Conservation (phyloP, 2,329 filamentous ascomycete genomes). For the Curvularia lunata region DNA sequence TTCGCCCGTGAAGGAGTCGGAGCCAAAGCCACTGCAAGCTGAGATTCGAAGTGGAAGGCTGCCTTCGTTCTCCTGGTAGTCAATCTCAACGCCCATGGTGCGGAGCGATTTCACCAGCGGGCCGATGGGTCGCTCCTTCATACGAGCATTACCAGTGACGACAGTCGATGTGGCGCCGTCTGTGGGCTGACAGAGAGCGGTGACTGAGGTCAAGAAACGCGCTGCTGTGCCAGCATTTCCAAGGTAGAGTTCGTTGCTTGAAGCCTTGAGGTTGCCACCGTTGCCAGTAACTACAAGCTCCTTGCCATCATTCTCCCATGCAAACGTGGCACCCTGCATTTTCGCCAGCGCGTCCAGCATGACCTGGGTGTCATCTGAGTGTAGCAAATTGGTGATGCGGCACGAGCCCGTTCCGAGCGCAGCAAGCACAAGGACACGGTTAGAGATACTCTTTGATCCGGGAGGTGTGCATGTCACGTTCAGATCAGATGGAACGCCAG, state of each 20-base stretch:
- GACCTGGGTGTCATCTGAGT: slow-evolving; percentile 95
- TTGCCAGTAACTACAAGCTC: slow-evolving; percentile 88
- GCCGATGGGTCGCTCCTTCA: slow-evolving; percentile 95
- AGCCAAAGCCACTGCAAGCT: slow-evolving; percentile 64
- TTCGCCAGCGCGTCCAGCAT: slow-evolving; percentile 92
- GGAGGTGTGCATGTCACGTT: slow-evolving; percentile 83
- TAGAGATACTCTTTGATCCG: slow-evolving; percentile 97
- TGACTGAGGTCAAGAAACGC: slow-evolving; percentile 90
- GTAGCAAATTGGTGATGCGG: slow-evolving; percentile 87
- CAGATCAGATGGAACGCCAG: slow-evolving; percentile 70
- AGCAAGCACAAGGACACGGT: slow-evolving; percentile 90
- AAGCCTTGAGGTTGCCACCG: slow-evolving; percentile 82
- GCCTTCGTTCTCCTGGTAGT: slow-evolving; percentile 82
- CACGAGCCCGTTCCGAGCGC: slow-evolving; percentile 87
- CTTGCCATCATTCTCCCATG: slow-evolving; percentile 94
- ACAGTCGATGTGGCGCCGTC: slow-evolving; percentile 70
- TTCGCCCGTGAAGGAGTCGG: slow-evolving; percentile 72
- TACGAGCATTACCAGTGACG: slow-evolving; percentile 90
- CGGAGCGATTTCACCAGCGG: slow-evolving; percentile 89
- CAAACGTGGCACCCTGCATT: slow-evolving; percentile 84
- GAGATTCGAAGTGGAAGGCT: slow-evolving; percentile 84
- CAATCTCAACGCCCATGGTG: slow-evolving; percentile 83
- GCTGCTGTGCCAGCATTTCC: slow-evolving; percentile 97
- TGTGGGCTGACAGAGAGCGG: slow-evolving; percentile 76
- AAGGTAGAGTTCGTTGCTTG: slow-evolving; percentile 79